Conservation (phyloP, 2,329 filamentous ascomycete species). For the Arthrobotrys musiformis region DNA sequence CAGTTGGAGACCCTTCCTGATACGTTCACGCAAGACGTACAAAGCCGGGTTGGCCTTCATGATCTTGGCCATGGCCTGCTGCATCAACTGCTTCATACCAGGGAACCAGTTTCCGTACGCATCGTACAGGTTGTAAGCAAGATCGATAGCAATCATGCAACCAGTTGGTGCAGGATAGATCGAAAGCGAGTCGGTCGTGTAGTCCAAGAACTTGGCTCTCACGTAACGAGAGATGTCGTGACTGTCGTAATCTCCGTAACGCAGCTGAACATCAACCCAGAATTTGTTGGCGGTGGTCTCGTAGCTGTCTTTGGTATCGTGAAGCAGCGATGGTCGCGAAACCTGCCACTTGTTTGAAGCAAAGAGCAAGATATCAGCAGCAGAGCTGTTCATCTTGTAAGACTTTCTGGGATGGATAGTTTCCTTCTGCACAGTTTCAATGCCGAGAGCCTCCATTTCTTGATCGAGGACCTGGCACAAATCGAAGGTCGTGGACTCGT, state of each 20-base stretch:
- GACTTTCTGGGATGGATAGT: constrained; percentile 99
- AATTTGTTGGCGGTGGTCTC: constrained; percentile 98
- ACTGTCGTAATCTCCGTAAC: constrained; percentile 98
- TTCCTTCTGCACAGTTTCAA: constrained; percentile 98
- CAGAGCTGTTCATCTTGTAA: constrained; percentile 99
- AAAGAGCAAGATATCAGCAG: constrained; percentile 95
- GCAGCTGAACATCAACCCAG: constrained; percentile 96
- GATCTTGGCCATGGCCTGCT: constrained; percentile 99
- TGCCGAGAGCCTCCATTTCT: constrained; percentile 92
- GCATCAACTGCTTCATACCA: constrained; percentile 90
- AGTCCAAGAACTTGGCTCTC: constrained; percentile 96
- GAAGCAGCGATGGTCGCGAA: constrained; percentile 88
- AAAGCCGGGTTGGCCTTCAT: constrained; percentile 99
- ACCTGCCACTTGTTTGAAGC: constrained; percentile 99
- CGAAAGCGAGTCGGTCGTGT: constrained; percentile 98
- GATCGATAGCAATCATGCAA: constrained; percentile 96
- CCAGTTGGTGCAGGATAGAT: constrained; percentile 97
- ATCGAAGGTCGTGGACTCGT: constrained; percentile 87
- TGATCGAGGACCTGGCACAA: constrained; percentile 98
- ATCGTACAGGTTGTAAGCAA: constrained; percentile 98
- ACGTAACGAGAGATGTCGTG: constrained; percentile 99
- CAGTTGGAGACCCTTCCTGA: constrained; percentile 95
- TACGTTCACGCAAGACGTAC: constrained; percentile 96
- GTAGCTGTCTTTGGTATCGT: constrained; percentile 95
- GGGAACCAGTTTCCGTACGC: constrained; percentile 99